Percentiles rank a stretch among this genome's conserved stretches.
Evolutionary conservation across 192 early-diverging fungal species (phyloP).

Genomic region (Lunasporangiospora selenospora): DNA sequence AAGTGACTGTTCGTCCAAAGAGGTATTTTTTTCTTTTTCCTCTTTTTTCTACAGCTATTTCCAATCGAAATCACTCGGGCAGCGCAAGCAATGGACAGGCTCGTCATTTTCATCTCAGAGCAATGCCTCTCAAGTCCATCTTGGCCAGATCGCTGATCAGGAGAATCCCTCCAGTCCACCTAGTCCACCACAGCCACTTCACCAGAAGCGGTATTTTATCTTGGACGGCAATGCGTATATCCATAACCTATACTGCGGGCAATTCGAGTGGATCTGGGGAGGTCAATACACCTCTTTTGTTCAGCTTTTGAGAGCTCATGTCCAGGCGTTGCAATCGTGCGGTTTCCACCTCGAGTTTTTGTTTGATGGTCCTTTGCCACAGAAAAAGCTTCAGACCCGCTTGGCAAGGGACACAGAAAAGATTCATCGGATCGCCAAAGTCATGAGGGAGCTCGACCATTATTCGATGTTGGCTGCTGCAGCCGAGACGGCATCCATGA

Average conservation of each 20-base stretch:
- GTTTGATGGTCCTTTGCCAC: slow-evolving; percentile 57
- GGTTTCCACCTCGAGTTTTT: slow-evolving; percentile 47
- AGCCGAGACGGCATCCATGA: no score
- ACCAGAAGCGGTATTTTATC: slow-evolving; percentile 38
- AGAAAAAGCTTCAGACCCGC: slow-evolving; percentile 49
- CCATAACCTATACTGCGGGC: slow-evolving; percentile 50
- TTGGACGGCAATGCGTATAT: slow-evolving; percentile 61
- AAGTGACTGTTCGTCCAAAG: not conserved
- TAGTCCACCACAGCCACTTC: no score
- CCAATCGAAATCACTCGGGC: slow-evolving; percentile 36
- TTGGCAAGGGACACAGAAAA: slow-evolving; percentile 51
- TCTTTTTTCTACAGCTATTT: slow-evolving; percentile 27
- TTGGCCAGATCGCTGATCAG: no score
- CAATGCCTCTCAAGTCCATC: no score
- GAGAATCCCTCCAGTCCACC: not conserved
- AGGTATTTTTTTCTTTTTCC: slow-evolving; percentile 9
- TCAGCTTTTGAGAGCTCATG: slow-evolving; percentile 28
- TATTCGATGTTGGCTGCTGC: no score
- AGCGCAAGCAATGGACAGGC: slow-evolving; percentile 26
- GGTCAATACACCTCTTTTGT: slow-evolving; percentile 54
- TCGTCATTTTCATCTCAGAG: not conserved
- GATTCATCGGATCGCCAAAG: slow-evolving; percentile 35
- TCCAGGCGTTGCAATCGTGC: slow-evolving; percentile 23
- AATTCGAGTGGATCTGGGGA: slow-evolving; percentile 57
- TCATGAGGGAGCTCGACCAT: slow-evolving; percentile 35